These are phyloP conservation scores for Tuber aestivum DNA, from an alignment of 495 filamentous ascomycete genomes.

Conservation along the genomic window DNA sequence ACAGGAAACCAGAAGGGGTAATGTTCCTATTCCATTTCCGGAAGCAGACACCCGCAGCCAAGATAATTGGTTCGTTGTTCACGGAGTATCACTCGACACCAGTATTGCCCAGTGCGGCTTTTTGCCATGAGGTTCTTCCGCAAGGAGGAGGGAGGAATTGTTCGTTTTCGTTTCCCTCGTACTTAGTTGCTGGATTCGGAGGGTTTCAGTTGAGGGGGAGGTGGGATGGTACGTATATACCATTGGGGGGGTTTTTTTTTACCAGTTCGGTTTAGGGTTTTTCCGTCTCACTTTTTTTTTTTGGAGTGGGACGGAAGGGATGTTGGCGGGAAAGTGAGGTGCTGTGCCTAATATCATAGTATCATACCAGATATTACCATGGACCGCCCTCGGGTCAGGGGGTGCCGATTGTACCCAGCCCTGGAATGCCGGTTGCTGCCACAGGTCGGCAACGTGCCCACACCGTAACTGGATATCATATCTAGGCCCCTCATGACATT, in stretches of 20 bases:
- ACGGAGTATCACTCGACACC: background rate
- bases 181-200: background rate
- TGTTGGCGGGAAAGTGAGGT: background rate
- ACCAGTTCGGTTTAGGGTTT: background rate
- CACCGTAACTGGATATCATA: background rate
- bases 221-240: background rate
- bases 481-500: background rate
- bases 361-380: too few species aligned
- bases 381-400: background rate
- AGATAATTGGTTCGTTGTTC: background rate
- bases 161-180: background rate
- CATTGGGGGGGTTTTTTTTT: background rate
- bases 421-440: background rate
- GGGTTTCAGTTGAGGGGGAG: background rate
- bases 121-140: background rate
- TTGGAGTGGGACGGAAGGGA: background rate
- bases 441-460: background rate
- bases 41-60: background rate
- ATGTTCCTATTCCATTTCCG: background rate
- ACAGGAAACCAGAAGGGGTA: background rate
- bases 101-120: background rate
- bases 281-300: background rate
- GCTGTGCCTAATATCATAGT: background rate
- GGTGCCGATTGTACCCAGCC: background rate
- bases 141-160: background rate